phyloP scores from a whole-genome alignment of 2,329 filamentous ascomycete species.

The Fusarium avenaceum region DNA sequence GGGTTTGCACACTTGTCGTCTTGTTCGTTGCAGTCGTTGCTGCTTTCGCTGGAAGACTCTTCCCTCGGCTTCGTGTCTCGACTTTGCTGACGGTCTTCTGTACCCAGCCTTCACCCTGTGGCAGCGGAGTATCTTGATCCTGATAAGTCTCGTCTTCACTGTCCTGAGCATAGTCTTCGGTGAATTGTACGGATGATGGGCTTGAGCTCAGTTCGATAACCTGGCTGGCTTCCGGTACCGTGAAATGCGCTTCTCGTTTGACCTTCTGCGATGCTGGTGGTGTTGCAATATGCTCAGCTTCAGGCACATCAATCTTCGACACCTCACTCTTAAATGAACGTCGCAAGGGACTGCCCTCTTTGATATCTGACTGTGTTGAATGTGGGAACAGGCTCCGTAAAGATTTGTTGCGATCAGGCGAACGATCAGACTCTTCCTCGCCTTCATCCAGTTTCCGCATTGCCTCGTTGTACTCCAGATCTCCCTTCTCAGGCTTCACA shows the following conservation, averaged over 20 bases:
- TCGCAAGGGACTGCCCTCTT: slow-evolving; percentile 4
- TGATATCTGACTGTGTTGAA: slow-evolving; percentile 50
- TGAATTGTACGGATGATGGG: slow-evolving; percentile 36
- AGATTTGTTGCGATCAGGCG: slow-evolving; percentile 45
- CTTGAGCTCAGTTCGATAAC: slow-evolving; percentile 52
- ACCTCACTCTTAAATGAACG: slow-evolving; percentile 19
- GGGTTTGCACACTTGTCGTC: slow-evolving; percentile 2
- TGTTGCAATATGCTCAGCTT: slow-evolving; percentile 16
- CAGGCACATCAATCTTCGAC: background rate
- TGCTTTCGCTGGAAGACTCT: slow-evolving; percentile 38
- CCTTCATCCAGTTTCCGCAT: slow-evolving; percentile 59
- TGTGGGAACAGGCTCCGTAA: slow-evolving; percentile 52
- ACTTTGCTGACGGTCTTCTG: slow-evolving; percentile 39
- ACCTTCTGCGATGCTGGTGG: slow-evolving; percentile 28
- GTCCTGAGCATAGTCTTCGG: slow-evolving; percentile 42
- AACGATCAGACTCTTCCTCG: slow-evolving; percentile 49
- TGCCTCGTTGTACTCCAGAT: slow-evolving; percentile 60
- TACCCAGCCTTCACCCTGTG: slow-evolving; percentile 38
- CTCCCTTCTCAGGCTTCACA: slow-evolving; percentile 46
- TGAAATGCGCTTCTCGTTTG: slow-evolving; percentile 43
- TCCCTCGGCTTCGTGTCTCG: slow-evolving; percentile 40
- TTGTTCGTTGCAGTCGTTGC: background rate
- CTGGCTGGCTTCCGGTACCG: slow-evolving; percentile 51
- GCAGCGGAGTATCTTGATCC: slow-evolving; percentile 34
- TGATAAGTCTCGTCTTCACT: slow-evolving; percentile 45